Percentiles rank a stretch among this genome's conserved stretches.
Evolutionary conservation across 495 filamentous ascomycete genomes (phyloP).

Genomic region (Penicillium fimorum): DNA sequence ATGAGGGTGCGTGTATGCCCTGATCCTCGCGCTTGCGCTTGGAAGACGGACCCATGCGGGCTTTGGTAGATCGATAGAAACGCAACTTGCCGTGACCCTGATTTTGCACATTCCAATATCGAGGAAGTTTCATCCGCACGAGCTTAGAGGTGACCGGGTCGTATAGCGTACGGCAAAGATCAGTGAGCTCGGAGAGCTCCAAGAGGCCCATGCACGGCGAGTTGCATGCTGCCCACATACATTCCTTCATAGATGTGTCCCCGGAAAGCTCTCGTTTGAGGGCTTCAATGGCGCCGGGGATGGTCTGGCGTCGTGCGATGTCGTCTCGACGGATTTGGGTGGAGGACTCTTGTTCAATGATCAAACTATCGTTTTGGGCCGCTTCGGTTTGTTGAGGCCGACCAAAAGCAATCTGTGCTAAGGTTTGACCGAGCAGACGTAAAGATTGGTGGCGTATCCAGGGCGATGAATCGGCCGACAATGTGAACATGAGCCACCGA

Average conservation of each 20-base stretch:
- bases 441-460: slow-evolving; percentile 72
- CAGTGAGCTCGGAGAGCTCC: slow-evolving; percentile 75
- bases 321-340: slow-evolving; percentile 67
- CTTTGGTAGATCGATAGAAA: slow-evolving; percentile 36
- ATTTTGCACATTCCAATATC: slow-evolving; percentile 66
- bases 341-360: slow-evolving; percentile 74
- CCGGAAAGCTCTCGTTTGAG: slow-evolving; percentile 68
- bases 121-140: slow-evolving; percentile 65
- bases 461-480: slow-evolving; percentile 77
- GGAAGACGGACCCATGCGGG: slow-evolving; percentile 31
- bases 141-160: slow-evolving; percentile 60
- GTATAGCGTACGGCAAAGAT: slow-evolving; percentile 74
- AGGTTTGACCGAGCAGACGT: slow-evolving; percentile 62
- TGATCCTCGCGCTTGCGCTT: slow-evolving; percentile 49
- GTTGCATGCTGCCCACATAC: slow-evolving; percentile 76
- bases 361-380: slow-evolving; percentile 57
- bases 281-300: slow-evolving; percentile 70
- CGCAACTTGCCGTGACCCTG: slow-evolving; percentile 50
- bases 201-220: slow-evolving; percentile 61
- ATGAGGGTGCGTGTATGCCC: slow-evolving; percentile 37
- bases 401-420: slow-evolving; percentile 81
- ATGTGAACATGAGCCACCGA: slow-evolving; percentile 64
- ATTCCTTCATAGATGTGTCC: slow-evolving; percentile 60
- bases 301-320: slow-evolving; percentile 69
- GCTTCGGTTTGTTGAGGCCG: slow-evolving; percentile 39